Conservation (phyloP, 179 eudicot genomes). For the Gypsophila paniculata region DNA sequence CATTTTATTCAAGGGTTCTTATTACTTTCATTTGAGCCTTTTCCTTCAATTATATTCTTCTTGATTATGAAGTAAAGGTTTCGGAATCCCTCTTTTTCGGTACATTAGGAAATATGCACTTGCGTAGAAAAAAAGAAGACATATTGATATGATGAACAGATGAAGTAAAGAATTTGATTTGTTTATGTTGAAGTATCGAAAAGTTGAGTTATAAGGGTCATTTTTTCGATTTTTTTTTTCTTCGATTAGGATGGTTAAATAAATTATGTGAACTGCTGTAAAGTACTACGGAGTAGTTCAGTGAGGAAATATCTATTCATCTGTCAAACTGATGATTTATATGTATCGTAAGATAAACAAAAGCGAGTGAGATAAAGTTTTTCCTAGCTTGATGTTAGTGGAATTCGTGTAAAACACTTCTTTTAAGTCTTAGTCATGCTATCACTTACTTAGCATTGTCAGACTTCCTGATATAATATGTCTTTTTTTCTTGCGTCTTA, state of each 20-base stretch:
- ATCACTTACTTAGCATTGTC: background rate
- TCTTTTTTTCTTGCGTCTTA: background rate
- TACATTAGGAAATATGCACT: background rate
- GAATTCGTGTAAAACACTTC: background rate
- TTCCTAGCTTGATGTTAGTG: background rate
- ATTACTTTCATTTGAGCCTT: background rate
- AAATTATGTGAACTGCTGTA: background rate
- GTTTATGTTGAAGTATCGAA: background rate
- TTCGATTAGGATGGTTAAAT: background rate
- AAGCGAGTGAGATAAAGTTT: background rate
- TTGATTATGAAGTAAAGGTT: constrained; percentile 2
- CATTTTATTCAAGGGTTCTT: background rate
- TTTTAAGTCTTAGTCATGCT: background rate
- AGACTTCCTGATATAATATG: background rate
- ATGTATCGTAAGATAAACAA: background rate
- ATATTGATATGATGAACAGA: background rate
- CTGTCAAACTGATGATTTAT: background rate
- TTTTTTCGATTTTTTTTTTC: background rate
- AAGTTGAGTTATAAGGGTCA: background rate
- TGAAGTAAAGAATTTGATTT: background rate
- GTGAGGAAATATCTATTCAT: background rate
- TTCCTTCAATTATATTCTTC: background rate
- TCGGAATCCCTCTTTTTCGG: background rate
- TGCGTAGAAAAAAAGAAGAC: background rate
- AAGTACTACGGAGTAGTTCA: background rate